Conservation (phyloP, 202 grass and related monocot species). For the Eragrostis tef region DNA sequence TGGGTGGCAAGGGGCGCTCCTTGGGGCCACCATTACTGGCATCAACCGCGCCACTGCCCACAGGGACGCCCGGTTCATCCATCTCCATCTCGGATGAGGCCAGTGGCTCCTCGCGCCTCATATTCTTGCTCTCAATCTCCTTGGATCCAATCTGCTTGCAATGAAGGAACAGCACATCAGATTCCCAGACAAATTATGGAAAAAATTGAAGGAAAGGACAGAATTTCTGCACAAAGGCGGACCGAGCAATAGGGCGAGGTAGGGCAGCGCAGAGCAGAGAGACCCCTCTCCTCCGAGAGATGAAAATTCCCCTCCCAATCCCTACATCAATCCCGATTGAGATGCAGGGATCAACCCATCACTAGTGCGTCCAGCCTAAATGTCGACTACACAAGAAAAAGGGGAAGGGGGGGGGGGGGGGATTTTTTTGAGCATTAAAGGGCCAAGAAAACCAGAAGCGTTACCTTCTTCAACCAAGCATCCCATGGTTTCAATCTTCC, state of each 20-base stretch:
- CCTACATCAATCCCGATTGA: too few species aligned
- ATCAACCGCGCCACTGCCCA: slow-evolving; percentile 38
- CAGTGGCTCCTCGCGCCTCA: slow-evolving; percentile 50
- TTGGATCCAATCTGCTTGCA: slow-evolving; percentile 52
- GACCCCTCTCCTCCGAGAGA: too few species aligned
- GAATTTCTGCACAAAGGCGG: background rate
- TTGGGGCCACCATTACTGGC: slow-evolving; percentile 58
- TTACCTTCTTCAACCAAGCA: slow-evolving; percentile 90
- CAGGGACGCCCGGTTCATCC: slow-evolving; percentile 50
- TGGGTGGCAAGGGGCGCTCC: slow-evolving; percentile 53
- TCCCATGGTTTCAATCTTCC: slow-evolving; percentile 84
- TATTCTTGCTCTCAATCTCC: slow-evolving; percentile 51
- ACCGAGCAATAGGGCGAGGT: too few species aligned
- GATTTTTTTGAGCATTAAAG: too few species aligned
- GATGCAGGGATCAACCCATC: too few species aligned
- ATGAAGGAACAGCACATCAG: slow-evolving; percentile 31
- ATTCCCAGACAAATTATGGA: background rate
- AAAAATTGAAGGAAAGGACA: background rate
- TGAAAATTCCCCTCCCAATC: too few species aligned
- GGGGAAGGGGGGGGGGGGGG: too few species aligned
- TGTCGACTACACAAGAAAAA: too few species aligned
- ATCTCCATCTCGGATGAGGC: slow-evolving; percentile 63
- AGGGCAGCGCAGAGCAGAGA: too few species aligned
- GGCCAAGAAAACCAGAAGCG: slow-evolving; percentile 76
- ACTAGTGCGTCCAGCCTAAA: too few species aligned